Evolutionary conservation across 2,329 filamentous ascomycete species (phyloP), one percentile per base, ranked within the genome.

Genomic region (Curvularia spicifera): DNA sequence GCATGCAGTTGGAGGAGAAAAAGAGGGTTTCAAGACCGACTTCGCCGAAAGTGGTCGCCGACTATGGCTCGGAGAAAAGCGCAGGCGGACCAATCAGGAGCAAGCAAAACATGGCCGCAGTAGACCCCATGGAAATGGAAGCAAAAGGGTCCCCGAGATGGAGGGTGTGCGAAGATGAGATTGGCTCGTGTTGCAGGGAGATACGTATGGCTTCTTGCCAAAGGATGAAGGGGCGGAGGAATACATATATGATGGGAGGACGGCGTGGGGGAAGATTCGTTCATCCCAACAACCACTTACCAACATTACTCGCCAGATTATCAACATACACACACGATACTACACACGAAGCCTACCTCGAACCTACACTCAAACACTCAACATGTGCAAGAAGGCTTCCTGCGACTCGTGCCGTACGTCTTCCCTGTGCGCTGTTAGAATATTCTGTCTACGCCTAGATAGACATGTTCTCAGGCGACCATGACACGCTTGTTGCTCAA

Each of bases 301-400:
- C 49, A 53, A 47, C 28, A 29, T 40, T 39, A 29, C 35, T 42
- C 31, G 15, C 20, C 26, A 31, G 47, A 24, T 18, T 45, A 37
- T 39, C 50, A 37, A 24, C 33, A 13, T 28, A 52, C 43, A 24
- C 8, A 28, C 24, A 9, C 12, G 18, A 18, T 24, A 26, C 22
- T n/a, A 28, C 42, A 39, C 24, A 22, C 28, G 5, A 15, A 33
- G 35, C 28, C 33, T 28, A 55, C 18, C 13, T 44, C 12, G 10
- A 28, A 49, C 18, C 43, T 18, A 50, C 45, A 28, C 33, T 13
- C n/a, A 40, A 5, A 44, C 31, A 1, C 29, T 43, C 68, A 72
- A 44, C 18, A 91, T 91, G 88, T 91, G 88, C 75, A 87, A 82
- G 76, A 85, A 85, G 75, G 83, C 85, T 24, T 83, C 78, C 59